These are phyloP conservation scores for Spergularia marina DNA, from an alignment of 148 eudicot genomes.

Conservation along the genomic window DNA sequence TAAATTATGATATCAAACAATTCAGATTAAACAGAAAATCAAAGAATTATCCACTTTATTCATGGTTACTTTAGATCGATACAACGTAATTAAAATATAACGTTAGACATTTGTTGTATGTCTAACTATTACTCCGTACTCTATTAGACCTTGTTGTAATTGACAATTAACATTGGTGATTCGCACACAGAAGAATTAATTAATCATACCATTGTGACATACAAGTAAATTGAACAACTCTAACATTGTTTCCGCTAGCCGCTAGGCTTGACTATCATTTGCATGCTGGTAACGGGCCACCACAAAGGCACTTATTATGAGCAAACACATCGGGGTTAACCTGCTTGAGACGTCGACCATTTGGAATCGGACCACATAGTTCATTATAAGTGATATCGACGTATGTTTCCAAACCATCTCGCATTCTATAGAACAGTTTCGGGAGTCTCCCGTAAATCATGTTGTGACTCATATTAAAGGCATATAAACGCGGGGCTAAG, in stretches of 20 bases:
- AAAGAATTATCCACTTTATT: too few relatives aligned
- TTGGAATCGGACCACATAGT: constrained; percentile 4
- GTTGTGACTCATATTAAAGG: constrained; percentile 6
- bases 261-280: neutral
- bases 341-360: neutral
- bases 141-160: too few relatives aligned
- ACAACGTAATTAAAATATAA: too few relatives aligned
- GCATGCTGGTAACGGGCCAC: constrained; percentile 1
- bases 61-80: too few relatives aligned
- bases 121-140: too few relatives aligned
- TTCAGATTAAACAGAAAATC: too few relatives aligned
- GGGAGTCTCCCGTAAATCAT: constrained; percentile 8
- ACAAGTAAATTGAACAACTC: neutral
- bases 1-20: too few relatives aligned
- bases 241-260: neutral
- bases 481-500: neutral
- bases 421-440: neutral
- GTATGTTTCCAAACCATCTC: neutral
- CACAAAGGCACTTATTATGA: constrained; percentile 17
- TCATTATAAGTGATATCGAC: neutral
- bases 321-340: neutral
- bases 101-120: too few relatives aligned
- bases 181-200: too few relatives aligned
- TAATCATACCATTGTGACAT: too few relatives aligned
- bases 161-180: too few relatives aligned